phyloP scores from a whole-genome alignment of 192 early-diverging fungal genomes.

The Coemansia sp. region DNA sequence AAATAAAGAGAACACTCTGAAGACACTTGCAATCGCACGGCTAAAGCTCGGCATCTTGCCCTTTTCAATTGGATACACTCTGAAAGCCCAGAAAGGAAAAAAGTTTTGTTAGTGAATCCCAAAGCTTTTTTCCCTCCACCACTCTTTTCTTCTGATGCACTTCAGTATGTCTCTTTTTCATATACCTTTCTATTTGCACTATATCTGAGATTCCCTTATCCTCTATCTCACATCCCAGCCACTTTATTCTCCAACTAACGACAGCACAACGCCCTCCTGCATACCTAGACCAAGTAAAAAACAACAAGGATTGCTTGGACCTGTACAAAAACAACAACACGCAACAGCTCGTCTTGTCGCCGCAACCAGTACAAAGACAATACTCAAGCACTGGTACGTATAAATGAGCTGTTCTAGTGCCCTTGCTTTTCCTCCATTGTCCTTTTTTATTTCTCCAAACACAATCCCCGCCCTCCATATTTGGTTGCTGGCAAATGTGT shows the following conservation, averaged over 20 bases:
- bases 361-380: neutral
- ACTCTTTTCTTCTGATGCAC: neutral
- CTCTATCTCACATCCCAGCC: neutral
- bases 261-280: neutral
- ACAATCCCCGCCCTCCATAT: no score
- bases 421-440: neutral
- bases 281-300: neutral
- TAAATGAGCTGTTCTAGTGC: neutral
- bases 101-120: neutral
- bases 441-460: no score
- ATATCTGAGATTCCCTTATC: neutral
- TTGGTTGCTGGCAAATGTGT: neutral
- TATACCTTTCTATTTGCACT: slow-evolving; percentile 6
- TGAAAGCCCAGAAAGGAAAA: neutral
- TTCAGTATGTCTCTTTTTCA: neutral
- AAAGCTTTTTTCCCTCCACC: neutral
- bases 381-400: neutral
- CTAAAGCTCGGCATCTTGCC: no score
- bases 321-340: neutral
- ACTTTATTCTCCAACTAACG: neutral
- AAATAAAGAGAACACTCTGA: neutral
- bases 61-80: no score
- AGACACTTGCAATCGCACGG: no score
- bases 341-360: no score
- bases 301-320: neutral